Evolutionary conservation across 768 basidiomycete species (phyloP).

Genomic region (Leccinum subgranulosum): DNA sequence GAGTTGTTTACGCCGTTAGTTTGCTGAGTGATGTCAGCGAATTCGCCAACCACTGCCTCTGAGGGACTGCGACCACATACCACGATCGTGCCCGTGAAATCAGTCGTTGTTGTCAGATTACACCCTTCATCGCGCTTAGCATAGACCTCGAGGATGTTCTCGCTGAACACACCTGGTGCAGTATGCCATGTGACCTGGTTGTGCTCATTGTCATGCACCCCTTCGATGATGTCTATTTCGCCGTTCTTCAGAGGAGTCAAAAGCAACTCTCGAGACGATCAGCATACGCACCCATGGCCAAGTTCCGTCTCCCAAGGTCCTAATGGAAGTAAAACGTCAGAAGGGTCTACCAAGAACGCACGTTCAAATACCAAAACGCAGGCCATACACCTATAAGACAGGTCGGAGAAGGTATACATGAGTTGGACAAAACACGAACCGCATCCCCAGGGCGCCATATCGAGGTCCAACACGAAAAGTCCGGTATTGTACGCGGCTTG

Average conservation of each 20-base stretch:
- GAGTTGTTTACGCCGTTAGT: slow-evolving; percentile 49
- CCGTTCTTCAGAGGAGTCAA: slow-evolving; percentile 47
- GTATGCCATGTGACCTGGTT: slow-evolving; percentile 86
- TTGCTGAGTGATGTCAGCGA: slow-evolving; percentile 31
- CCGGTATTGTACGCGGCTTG: slow-evolving; percentile 65
- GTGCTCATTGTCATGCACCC: slow-evolving; percentile 80
- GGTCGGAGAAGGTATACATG: slow-evolving; percentile 1
- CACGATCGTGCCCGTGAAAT: slow-evolving; percentile 62
- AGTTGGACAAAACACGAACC: slow-evolving; percentile 37
- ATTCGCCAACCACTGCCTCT: not conserved
- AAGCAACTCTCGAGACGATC: not conserved
- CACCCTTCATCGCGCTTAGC: slow-evolving; percentile 44
- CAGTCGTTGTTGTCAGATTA: slow-evolving; percentile 47
- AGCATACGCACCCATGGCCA: slow-evolving; percentile 60
- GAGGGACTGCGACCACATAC: slow-evolving; percentile 37
- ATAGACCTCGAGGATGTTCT: not conserved
- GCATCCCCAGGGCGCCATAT: slow-evolving; percentile 87
- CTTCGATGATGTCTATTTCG: slow-evolving; percentile 83
- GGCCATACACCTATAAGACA: slow-evolving; percentile 67
- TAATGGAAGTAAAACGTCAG: slow-evolving; percentile 10
- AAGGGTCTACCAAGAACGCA: not conserved
- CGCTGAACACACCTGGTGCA: slow-evolving; percentile 43
- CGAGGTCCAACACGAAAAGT: slow-evolving; percentile 80
- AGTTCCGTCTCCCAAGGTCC: slow-evolving; percentile 42
- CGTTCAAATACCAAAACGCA: slow-evolving; percentile 61